Conservation (phyloP, 345 rosid species). For the Cardamine chenopodiifolia region DNA sequence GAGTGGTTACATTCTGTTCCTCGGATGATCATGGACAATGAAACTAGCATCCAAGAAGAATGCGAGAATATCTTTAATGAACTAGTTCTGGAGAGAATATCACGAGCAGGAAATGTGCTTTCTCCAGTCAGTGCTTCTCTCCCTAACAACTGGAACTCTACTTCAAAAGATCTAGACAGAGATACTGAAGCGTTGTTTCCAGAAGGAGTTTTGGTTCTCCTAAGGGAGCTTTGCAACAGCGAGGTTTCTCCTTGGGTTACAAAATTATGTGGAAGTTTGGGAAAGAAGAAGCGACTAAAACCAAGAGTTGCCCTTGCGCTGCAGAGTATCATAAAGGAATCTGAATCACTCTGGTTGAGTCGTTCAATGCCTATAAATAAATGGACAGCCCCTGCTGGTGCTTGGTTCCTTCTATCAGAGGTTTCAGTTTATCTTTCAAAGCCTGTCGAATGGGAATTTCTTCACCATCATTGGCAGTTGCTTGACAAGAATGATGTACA, state of each 20-base stretch:
- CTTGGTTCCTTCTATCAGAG: conserved; percentile 97
- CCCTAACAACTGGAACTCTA: conserved; percentile 33
- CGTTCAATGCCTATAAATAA: conserved; percentile 68
- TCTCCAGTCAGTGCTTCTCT: conserved; percentile 32
- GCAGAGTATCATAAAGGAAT: conserved; percentile 74
- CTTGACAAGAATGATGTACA: conserved; percentile 63
- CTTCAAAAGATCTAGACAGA: conserved; percentile 46
- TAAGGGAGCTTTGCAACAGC: conserved; percentile 66
- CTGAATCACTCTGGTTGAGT: conserved; percentile 83
- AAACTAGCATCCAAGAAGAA: conserved; percentile 92
- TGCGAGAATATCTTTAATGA: conserved; percentile 89
- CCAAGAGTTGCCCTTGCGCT: conserved; percentile 65
- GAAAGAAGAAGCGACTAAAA: conserved; percentile 75
- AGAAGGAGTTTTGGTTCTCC: conserved; percentile 61
- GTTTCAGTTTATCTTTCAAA: conserved; percentile 69
- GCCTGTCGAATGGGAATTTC: conserved; percentile 91
- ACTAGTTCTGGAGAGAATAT: conserved; percentile 72
- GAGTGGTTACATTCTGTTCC: conserved; percentile 97
- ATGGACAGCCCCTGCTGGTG: conserved; percentile 96
- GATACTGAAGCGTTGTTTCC: conserved; percentile 59
- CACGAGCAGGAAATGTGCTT: conserved; percentile 54
- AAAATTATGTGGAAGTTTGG: conserved; percentile 78
- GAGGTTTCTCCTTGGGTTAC: conserved; percentile 91
- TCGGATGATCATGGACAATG: conserved; percentile 78
- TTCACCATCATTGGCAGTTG: conserved; percentile 86